These are phyloP conservation scores for Stipa capillata DNA, from an alignment of 176 grass and related monocot species.

Conservation along the genomic window DNA sequence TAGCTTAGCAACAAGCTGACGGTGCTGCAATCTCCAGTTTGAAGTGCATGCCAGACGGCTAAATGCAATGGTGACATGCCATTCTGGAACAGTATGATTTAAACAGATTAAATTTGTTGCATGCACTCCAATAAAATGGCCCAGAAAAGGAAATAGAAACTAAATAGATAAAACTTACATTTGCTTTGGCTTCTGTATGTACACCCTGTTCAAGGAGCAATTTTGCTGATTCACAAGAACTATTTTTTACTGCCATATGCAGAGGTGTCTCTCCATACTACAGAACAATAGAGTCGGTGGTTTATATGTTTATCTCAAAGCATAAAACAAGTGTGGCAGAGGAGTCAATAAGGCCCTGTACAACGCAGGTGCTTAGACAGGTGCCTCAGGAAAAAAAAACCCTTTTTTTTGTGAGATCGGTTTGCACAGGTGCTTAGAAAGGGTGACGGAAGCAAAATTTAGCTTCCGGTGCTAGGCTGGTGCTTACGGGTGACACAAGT, in stretches of 20 bases:
- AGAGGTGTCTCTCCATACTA: conserved; percentile 98
- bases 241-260: conserved; percentile 93
- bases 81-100: conserved; percentile 56
- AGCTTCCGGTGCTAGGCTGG: too few relatives aligned
- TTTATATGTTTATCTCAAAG: conserved; percentile 10
- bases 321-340: background rate
- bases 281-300: conserved; percentile 4
- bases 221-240: conserved; percentile 60
- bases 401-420: too few relatives aligned
- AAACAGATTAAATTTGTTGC: conserved; percentile 1
- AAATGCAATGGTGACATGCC: conserved; percentile 96
- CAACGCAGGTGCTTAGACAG: too few relatives aligned
- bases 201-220: conserved; percentile 77
- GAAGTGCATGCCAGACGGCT: conserved; percentile 90
- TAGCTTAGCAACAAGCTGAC: conserved; percentile 63
- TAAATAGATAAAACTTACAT: conserved; percentile 41
- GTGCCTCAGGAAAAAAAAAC: too few relatives aligned
- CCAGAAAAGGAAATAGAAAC: background rate
- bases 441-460: too few relatives aligned
- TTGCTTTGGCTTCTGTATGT: conserved; percentile 65
- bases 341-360: conserved; percentile 6
- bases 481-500: too few relatives aligned
- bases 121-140: background rate
- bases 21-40: conserved; percentile 54
- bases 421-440: too few relatives aligned